These are phyloP conservation scores for Candida sakaeoensis DNA, from an alignment of 805 yeast species.

Conservation along the genomic window DNA sequence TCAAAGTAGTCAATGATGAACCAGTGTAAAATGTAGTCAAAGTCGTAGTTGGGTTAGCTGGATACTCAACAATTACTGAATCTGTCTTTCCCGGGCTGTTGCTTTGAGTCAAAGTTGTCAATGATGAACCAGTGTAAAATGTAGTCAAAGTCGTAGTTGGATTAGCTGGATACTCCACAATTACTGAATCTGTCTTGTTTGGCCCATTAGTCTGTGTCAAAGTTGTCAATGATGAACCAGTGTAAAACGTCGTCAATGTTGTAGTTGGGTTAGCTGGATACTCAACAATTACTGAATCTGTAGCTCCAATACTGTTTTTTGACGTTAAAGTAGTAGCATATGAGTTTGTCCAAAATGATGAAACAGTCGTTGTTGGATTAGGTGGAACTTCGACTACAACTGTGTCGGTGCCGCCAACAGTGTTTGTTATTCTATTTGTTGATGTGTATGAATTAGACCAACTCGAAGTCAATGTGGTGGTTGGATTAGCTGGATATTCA, in stretches of 20 bases:
- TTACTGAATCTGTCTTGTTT: constrained; percentile 8
- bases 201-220: background rate
- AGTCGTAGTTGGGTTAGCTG: constrained; percentile 12
- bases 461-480: constrained; percentile 11
- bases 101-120: constrained; percentile 1
- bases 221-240: constrained; percentile 2
- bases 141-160: constrained; percentile 14
- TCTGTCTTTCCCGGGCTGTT: constrained; percentile 5
- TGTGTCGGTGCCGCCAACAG: constrained; percentile 10
- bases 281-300: constrained; percentile 8
- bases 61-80: constrained; percentile 12
- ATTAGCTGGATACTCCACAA: constrained; percentile 9
- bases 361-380: constrained; percentile 11
- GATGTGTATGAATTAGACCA: constrained; percentile 11
- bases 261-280: constrained; percentile 12
- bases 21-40: constrained; percentile 6
- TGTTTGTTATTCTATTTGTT: constrained; percentile 10
- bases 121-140: constrained; percentile 1
- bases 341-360: constrained; percentile 11
- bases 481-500: constrained; percentile 12
- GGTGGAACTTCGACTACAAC: constrained; percentile 11
- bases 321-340: constrained; percentile 12
- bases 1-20: constrained; percentile 3
- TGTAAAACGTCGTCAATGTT: constrained; percentile 10
- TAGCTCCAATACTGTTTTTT: constrained; percentile 8